Conservation (phyloP, 441 rosid species). For the Eruca vesicaria region DNA sequence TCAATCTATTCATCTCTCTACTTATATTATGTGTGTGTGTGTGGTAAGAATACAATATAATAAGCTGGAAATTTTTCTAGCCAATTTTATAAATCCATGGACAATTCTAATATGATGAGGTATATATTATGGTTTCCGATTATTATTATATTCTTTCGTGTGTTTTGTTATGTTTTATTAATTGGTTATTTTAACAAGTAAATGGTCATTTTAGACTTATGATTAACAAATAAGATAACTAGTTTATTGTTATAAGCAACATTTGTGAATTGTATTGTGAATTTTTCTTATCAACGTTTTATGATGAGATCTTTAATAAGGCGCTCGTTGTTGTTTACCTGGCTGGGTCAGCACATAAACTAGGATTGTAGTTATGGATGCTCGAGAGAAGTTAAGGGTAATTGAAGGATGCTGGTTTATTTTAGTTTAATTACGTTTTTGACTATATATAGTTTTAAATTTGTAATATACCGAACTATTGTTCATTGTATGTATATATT, state of each 20-base stretch:
- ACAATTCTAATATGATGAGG: constrained; percentile 5
- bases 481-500: constrained; percentile 29
- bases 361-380: constrained; percentile 20
- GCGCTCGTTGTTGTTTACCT: background rate
- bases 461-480: background rate
- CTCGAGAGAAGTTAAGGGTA: constrained; percentile 5
- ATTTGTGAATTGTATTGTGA: background rate
- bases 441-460: constrained; percentile 5
- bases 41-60: constrained; percentile 18
- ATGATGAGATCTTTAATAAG: background rate
- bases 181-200: background rate
- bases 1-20: constrained; percentile 16
- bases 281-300: background rate
- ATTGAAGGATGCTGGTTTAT: background rate
- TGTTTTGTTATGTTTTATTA: background rate
- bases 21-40: constrained; percentile 36
- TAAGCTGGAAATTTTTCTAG: constrained; percentile 10
- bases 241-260: background rate
- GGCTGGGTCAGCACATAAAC: constrained; percentile 10
- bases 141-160: background rate
- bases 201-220: background rate
- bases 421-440: background rate
- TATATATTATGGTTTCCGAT: background rate
- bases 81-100: constrained; percentile 16
- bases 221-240: background rate